Conservation (phyloP, 345 rosid species). For the Moricandia arvensis region DNA sequence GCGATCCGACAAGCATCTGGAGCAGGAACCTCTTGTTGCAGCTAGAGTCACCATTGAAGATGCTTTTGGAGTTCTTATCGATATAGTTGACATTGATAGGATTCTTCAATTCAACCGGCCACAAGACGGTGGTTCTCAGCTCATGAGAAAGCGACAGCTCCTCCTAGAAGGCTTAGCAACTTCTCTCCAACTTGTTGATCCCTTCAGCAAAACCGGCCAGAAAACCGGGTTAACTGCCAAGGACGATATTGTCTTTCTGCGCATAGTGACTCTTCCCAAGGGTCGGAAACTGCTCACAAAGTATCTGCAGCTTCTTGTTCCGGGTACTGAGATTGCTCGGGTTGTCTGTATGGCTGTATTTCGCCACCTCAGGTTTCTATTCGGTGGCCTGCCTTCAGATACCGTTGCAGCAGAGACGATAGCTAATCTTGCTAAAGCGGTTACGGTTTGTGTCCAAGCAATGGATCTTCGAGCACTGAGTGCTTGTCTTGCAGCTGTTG, state of each 20-base stretch:
- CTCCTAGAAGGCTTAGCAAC: conserved; percentile 84
- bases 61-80: conserved; percentile 65
- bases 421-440: conserved; percentile 57
- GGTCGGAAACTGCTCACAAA: conserved; percentile 69
- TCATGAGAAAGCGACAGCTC: conserved; percentile 66
- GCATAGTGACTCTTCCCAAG: conserved; percentile 77
- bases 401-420: conserved; percentile 62
- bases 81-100: conserved; percentile 86
- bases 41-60: conserved; percentile 94
- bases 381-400: conserved; percentile 77
- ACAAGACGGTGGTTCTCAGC: conserved; percentile 83
- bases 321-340: conserved; percentile 81
- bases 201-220: conserved; percentile 64
- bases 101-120: conserved; percentile 63
- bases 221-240: conserved; percentile 51
- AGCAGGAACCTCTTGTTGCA: conserved; percentile 94
- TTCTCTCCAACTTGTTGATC: conserved; percentile 90
- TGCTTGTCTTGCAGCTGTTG: conserved; percentile 95
- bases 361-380: conserved; percentile 87
- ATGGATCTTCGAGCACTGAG: conserved; percentile 92
- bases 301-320: conserved; percentile 74
- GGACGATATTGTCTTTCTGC: conserved; percentile 77
- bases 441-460: conserved; percentile 58
- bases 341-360: conserved; percentile 89
- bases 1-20: conserved; percentile 67